Conservation (phyloP, 352 stramenopile genomes). For the Phytopythium ostracodes region DNA sequence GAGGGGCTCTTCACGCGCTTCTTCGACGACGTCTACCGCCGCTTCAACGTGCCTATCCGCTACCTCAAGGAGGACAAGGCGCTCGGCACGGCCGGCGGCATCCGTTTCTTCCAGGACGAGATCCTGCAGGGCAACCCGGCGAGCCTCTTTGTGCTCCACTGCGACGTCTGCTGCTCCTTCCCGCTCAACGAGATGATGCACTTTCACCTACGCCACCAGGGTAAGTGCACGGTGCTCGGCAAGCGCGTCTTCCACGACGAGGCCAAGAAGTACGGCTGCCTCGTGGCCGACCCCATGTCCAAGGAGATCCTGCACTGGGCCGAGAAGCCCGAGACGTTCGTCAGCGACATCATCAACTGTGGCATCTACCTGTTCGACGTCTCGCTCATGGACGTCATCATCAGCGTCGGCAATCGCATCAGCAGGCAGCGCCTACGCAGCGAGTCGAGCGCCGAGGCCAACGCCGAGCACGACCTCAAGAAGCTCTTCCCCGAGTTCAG, state of each 20-base stretch:
- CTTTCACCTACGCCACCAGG: conserved; percentile 72
- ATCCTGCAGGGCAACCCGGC: conserved; percentile 72
- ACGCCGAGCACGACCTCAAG: conserved; percentile 74
- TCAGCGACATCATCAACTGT: conserved; percentile 90
- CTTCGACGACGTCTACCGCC: conserved; percentile 77
- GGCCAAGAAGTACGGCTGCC: conserved; percentile 85
- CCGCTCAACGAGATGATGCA: conserved; percentile 89
- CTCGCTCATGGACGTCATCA: conserved; percentile 72
- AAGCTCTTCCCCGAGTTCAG: conserved; percentile 87
- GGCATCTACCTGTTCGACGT: conserved; percentile 88
- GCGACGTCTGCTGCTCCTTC: conserved; percentile 87
- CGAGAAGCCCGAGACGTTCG: conserved; percentile 87
- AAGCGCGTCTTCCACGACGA: conserved; percentile 89
- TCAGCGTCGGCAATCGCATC: conserved; percentile 75
- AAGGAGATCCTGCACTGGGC: conserved; percentile 89
- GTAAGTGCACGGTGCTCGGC: conserved; percentile 72
- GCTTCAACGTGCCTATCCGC: conserved; percentile 84
- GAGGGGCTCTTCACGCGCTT: conserved; percentile 87
- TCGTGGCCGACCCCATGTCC: conserved; percentile 66
- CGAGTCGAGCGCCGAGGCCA: conserved; percentile 68
- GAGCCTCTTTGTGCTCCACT: conserved; percentile 82
- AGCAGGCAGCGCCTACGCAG: conserved; percentile 72
- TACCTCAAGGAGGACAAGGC: conserved; percentile 81
- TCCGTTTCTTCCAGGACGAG: conserved; percentile 83
- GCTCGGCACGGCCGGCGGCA: conserved; percentile 74